Base-by-base conservation (phyloP, 805 yeast species). In the Clavispora asparagi region DNA sequence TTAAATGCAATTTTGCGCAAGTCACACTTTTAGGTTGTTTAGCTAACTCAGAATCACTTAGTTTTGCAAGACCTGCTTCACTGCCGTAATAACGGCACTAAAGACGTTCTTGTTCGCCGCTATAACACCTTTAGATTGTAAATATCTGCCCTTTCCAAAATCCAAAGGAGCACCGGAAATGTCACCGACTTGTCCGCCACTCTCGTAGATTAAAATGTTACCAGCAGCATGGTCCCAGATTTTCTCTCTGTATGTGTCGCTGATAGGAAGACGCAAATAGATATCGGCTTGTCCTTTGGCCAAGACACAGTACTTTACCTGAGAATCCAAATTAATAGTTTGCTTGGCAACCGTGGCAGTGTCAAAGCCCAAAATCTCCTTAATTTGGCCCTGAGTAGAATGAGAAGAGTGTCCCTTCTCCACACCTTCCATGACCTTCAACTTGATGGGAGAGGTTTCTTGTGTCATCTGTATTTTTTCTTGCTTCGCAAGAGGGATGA, bases 181-280 rank as follows among this genome's bases (percentile, higher is more conserved):
- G 61, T 94, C 99, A 13, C 92, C 81, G 11, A 94, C 98, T 42
- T 72, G 63, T 7, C 99, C 99, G 38, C 97, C 97, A 56, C 95
- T 86, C 65, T 95, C 99, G 31, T 78, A 74, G 40, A 95, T 83
- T 50, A 94, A 76, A 12, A 92, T 74, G 58, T 86, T 85, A 4
- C 99, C 99, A 1, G 97, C 95, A 16, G 98, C 98, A 64, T 94
- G 99, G 67, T 94, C 99, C 98, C 99, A 94, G 49, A 94, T 90
- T 67, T 94, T 94, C 63, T 94, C 99, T 57, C 87, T 78, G 63
- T 91, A 94, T 3, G 77, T 67, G 43, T 81, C 73, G 53, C 77
- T 81, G 40, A 83, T 80, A 12, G 99, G 99, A 48, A 95, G 69
- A 55, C 99, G 82, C 50, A 94, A 72, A 58, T 95, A 94, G 12